Base-by-base conservation (phyloP, 2,329 filamentous ascomycete species). In the Venturia nashicola region DNA sequence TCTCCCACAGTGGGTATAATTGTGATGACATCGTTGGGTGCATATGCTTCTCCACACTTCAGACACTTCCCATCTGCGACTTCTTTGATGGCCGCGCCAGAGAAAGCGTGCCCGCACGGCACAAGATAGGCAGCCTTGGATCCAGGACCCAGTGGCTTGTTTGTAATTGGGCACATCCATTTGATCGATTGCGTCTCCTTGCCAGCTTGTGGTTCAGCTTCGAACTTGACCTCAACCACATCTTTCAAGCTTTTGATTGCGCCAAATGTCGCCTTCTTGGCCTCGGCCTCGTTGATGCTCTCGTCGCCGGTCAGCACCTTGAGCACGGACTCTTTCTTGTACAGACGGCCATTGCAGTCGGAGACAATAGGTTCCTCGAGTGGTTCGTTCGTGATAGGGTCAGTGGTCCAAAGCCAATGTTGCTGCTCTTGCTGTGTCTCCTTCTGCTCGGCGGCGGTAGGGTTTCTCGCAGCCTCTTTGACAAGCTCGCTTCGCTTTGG, bases 401-500 rank as follows among this genome's bases (percentile, higher is more conserved):
- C 96, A 67, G 86, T 89, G 5, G 84, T 83, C 94, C 94, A 99
- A 70, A 86, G 84, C 75, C 97, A 91, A 65, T 86, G 83, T 72
- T 94, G 87, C 51, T 90, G 89, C 75, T 97, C 93, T 72, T 88
- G 86, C 68, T 88, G 88, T 9, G 89, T 88, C 68, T 94, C 91
- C 78, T 97, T 97, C 65, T 96, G 79, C 78, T 97, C 89, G 59
- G 90, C 87, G 36, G 90, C 83, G 42, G 89, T 95, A 27, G 89
- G 89, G 61, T 86, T 83, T 70, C 90, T 89, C 51, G 92, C 91
- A 36, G 92, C 91, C 75, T 93, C 88, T 77, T 96, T 96, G 74
- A 99, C 94, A 57, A 99, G 89, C 76, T 99, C 95, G 72, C 91
- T 89, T 40, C 95, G 90, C 67, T 89, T 97, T 5, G 94, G 94